A percentile compares a stretch with the other conserved stretches of the same genome.
These are phyloP conservation scores for Phaeosphaeria sp. DNA, from an alignment of 2,329 filamentous ascomycete species.

Conservation along the genomic window DNA sequence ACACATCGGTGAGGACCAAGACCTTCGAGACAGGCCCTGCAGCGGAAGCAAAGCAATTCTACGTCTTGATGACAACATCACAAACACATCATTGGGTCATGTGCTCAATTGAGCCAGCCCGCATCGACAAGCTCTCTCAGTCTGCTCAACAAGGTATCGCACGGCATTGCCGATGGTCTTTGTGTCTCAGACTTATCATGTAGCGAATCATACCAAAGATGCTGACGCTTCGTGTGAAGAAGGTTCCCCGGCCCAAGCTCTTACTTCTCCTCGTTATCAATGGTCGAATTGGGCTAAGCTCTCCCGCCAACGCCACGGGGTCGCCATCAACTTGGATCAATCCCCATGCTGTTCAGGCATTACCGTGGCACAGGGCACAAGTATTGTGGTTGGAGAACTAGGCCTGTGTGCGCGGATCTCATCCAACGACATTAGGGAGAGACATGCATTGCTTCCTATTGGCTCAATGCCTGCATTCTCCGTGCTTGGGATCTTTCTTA, in stretches of 20 bases:
- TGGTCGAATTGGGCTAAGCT: constrained; percentile 1
- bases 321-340: neutral
- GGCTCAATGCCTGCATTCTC: too few species aligned
- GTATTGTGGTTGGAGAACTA: too few species aligned
- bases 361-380: too few species aligned
- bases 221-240: neutral
- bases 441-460: too few species aligned
- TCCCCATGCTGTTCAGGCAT: neutral
- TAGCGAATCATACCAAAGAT: neutral
- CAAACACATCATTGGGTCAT: neutral
- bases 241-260: neutral
- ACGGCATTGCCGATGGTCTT: neutral
- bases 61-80: neutral
- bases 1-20: neutral
- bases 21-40: neutral
- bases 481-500: too few species aligned
- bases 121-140: neutral
- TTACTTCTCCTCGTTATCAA: neutral
- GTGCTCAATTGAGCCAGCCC: neutral
- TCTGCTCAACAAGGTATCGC: neutral
- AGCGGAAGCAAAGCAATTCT: neutral
- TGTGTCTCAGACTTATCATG: neutral
- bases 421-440: too few species aligned
- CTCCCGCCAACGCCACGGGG: neutral
- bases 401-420: too few species aligned